Percentiles rank a stretch among this genome's conserved stretches.
phyloP scores from a whole-genome alignment of 768 basidiomycete genomes.

The Psilocybe cyanescens region DNA sequence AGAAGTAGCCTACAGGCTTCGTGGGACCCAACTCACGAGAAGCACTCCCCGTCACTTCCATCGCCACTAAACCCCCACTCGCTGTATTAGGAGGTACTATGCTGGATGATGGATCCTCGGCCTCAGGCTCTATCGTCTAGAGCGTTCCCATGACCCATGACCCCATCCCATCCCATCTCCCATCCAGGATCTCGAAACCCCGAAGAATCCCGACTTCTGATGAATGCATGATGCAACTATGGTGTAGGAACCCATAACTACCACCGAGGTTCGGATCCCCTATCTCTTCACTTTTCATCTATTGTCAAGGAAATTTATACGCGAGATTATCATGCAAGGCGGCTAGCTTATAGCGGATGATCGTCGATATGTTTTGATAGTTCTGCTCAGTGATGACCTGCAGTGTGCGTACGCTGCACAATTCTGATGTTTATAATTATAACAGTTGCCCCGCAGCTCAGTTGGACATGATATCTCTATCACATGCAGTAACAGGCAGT shows the following conservation, averaged over 20 bases:
- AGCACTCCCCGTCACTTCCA: not conserved
- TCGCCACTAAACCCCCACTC: not conserved
- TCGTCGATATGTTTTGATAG: not conserved
- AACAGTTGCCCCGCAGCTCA: no score
- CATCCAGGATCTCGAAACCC: not conserved
- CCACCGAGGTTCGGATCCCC: not conserved
- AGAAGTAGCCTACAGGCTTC: not conserved
- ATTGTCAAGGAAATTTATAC: not conserved
- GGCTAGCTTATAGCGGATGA: not conserved
- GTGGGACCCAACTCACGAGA: not conserved
- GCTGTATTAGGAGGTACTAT: not conserved
- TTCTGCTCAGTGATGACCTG: not conserved
- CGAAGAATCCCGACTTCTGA: constrained; percentile 2
- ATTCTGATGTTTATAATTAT: no score
- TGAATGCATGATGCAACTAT: not conserved
- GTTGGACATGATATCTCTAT: no score
- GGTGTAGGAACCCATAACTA: not conserved
- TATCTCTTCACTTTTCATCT: not conserved
- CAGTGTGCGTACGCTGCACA: no score
- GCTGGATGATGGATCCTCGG: not conserved
- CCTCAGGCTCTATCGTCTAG: not conserved
- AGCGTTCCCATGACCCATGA: not conserved
- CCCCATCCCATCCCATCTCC: no score
- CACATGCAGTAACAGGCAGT: no score
- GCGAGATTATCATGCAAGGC: not conserved